Conservation (phyloP, 306 rosid species). For the Biancaea sappan region DNA sequence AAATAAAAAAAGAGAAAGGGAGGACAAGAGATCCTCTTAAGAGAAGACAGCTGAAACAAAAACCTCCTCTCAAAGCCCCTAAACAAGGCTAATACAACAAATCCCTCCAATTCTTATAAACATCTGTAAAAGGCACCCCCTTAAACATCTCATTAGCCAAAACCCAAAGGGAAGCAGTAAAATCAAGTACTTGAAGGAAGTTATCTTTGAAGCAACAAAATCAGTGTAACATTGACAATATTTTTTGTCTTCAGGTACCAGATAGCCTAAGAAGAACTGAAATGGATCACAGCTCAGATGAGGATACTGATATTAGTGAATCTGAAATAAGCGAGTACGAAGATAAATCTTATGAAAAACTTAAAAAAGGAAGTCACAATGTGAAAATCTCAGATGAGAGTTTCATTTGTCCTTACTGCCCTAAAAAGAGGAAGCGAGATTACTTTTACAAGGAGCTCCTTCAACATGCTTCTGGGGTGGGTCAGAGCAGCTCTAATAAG, state of each 20-base stretch:
- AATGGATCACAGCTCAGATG: conserved; percentile 48
- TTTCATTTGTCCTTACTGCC: conserved; percentile 82
- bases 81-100: too few relatives aligned
- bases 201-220: not conserved
- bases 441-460: conserved; percentile 66
- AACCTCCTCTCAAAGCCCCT: too few relatives aligned
- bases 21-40: too few relatives aligned
- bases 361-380: conserved; percentile 58
- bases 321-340: conserved; percentile 60
- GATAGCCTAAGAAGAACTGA: conserved; percentile 45
- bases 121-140: too few relatives aligned
- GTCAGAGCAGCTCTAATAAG: conserved; percentile 77
- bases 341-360: conserved; percentile 59
- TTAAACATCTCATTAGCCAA: too few relatives aligned
- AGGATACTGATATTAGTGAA: conserved; percentile 59
- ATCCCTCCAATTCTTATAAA: too few relatives aligned
- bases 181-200: conserved; percentile 22
- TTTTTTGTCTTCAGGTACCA: conserved; percentile 43
- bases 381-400: conserved; percentile 60
- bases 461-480: conserved; percentile 94
- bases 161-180: too few relatives aligned
- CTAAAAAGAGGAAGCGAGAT: conserved; percentile 57
- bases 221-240: conserved; percentile 4
- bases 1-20: too few relatives aligned
- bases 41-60: too few relatives aligned